Evolutionary conservation across 768 basidiomycete species (phyloP).

Genomic region (Pleurotus tuoliensis): DNA sequence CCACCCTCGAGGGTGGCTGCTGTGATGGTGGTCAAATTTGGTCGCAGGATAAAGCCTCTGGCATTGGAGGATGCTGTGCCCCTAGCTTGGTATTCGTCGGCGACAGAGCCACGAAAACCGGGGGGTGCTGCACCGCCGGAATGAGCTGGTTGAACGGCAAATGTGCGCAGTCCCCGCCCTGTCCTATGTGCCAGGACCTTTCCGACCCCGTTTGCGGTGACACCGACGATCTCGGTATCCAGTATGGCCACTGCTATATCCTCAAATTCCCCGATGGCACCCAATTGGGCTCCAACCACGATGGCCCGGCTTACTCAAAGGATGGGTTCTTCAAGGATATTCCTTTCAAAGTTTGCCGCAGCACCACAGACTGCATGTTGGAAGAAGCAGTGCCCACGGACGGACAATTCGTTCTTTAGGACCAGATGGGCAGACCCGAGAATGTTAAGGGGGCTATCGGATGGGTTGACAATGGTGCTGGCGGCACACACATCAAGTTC

Average conservation of each 20-base stretch:
- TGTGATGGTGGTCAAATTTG: not conserved
- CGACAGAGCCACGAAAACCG: constrained; percentile 2
- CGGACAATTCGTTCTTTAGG: not conserved
- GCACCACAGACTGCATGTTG: not conserved
- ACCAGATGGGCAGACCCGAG: not conserved
- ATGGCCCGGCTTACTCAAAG: not conserved
- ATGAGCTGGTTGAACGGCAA: constrained; percentile 6
- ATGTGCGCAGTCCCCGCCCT: not conserved
- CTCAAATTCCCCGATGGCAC: constrained; percentile 4
- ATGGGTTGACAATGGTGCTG: not conserved
- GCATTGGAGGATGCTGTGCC: not conserved
- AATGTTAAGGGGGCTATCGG: not conserved
- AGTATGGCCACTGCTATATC: constrained; percentile 3
- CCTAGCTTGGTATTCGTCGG: not conserved
- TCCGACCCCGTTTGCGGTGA: not conserved
- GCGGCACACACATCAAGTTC: not conserved
- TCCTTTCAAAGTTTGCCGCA: not conserved
- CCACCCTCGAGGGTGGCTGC: not conserved
- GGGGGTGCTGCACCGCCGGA: not conserved
- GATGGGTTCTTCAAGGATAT: not conserved
- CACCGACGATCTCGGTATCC: not conserved
- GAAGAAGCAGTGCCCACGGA: constrained; percentile 1
- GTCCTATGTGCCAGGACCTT: not conserved
- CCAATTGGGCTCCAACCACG: not conserved
- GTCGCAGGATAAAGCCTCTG: constrained; percentile 4